Evolutionary conservation across 2,329 filamentous ascomycete genomes (phyloP), one percentile per base, ranked within the genome.

Genomic region (Alternaria sp.): DNA sequence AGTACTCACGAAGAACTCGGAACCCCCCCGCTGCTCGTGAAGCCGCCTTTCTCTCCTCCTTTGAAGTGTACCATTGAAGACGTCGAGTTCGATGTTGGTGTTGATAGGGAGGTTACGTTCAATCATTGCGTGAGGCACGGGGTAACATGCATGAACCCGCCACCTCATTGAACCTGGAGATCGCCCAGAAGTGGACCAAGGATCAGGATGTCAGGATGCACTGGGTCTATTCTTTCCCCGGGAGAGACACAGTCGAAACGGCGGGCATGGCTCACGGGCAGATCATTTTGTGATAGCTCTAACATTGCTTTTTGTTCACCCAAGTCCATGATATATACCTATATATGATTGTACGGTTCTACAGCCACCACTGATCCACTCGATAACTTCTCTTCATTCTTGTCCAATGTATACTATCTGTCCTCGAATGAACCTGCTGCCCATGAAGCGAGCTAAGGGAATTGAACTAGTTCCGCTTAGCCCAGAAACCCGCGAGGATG

Each of bases 401-500:
- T 36, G 15, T n/a, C 15, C 32, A n/a, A 36, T 36, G 15, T n/a
- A 36, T n/a, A 36, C 32, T 36, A 15, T n/a, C 32, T 36, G 32
- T 36, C 4, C 32, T 36, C 32, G 32, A n/a, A 36, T 36, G 15
- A 17, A 32, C 25, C 45, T 21, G 19, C 40, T 26, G 6, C 17
- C 36, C 2, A 46, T 46, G 13, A 19, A 54, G 9, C 9, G 57
- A 54, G 40, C 40, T 19, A 13, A 59, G 40, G 36, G 19, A 19
- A 12, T 47, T 40, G 30, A 23, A 46, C 54, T 51, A 17, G 30
- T 58, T 58, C 13, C 45, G 15, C 54, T 62, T 49, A 58, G 28
- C 44, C 21, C 30, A 50, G n/a, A 57, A 57, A 12, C 19, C 56
- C 45, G 25, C 43, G 49, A 58, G 62, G 49, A 51, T 52, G 63